Evolutionary conservation across 768 basidiomycete genomes (phyloP), one percentile per base, ranked within the genome.

Genomic region (Lentinula boryana): DNA sequence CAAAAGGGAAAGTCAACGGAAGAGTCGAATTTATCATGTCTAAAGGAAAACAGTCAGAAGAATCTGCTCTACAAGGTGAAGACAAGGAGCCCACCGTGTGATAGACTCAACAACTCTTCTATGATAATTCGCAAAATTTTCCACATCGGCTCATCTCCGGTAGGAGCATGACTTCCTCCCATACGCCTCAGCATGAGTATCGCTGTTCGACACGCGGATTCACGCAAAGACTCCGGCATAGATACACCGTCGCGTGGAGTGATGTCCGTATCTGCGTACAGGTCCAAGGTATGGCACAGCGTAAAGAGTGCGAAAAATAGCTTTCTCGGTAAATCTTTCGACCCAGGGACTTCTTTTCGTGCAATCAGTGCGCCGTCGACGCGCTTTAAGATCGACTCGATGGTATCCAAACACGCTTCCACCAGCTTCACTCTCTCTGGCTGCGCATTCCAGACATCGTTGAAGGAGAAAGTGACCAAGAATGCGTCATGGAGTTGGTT

Each of bases 281-380:
- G 69, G 62, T 87, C 86, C 38, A 89, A 73, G 1, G 78, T 77
- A 56, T 76, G 68, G 66, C 81, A 84, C 33, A 90, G 75, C 3
- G 58, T 51, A 18, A 60, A 52, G 31, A 52, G 36, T 27, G 40
- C 50, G 7, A 16, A 50, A 15, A 60, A 60, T 10, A 60, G 40
- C 16, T 52, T 60, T 5, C 32, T 48, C 3, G 31, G 44, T 21
- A 48, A 18, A 15, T 58, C 46, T 9, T 43, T 56, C 16, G 55
- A 56, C 15, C 48, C 57, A 32, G 43, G n/a, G 38, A 60, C 49
- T n/a, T 52, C 58, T 16, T 41, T 49, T 9, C 48, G 16, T 23
- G 49, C 57, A 13, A 48, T 44, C 4, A 58, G 36, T 16, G 51
- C 36, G 12, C 58, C 58, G 4, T 50, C 50, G 50, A 60, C 58